phyloP scores from a whole-genome alignment of 2,329 filamentous ascomycete genomes.

The Trichoderma semiorbis region DNA sequence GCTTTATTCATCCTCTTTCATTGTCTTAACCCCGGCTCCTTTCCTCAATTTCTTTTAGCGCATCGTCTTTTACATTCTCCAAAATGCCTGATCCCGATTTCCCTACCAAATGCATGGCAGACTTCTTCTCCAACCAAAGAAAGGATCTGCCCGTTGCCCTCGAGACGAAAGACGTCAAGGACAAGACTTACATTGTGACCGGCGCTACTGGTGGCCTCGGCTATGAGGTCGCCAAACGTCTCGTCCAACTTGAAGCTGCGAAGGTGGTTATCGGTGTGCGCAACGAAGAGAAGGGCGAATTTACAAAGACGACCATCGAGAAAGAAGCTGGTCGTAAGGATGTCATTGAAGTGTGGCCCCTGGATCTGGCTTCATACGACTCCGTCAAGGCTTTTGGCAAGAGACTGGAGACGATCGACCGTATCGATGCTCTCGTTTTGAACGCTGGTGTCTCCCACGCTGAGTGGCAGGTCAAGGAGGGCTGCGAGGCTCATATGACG shows the following conservation, averaged over 20 bases:
- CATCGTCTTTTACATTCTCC: background rate
- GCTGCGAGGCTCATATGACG: conserved; percentile 41
- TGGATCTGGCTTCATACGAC: conserved; percentile 42
- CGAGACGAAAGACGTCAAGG: background rate
- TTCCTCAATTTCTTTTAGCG: background rate
- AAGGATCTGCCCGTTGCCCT: conserved; percentile 4
- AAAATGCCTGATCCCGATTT: background rate
- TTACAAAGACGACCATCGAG: conserved; percentile 37
- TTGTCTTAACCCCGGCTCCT: background rate
- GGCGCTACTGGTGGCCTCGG: conserved; percentile 43
- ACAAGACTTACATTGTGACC: conserved; percentile 35
- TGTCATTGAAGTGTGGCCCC: conserved; percentile 41
- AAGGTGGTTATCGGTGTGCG: conserved; percentile 44
- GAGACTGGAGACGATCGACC: conserved; percentile 29
- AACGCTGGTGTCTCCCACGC: conserved; percentile 35
- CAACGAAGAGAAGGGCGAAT: conserved; percentile 38
- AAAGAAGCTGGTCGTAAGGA: conserved; percentile 24
- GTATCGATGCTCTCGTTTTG: conserved; percentile 42
- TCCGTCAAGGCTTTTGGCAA: conserved; percentile 36
- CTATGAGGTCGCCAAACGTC: conserved; percentile 40
- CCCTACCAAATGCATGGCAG: background rate
- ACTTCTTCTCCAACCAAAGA: background rate
- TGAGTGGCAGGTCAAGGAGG: conserved; percentile 31
- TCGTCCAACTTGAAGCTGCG: conserved; percentile 37
- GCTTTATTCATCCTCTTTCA: background rate